Percentiles rank a stretch among this genome's conserved stretches.
These are phyloP conservation scores for Wickerhamomyces rabaulensis DNA, from an alignment of 805 yeast genomes.

Conservation along the genomic window DNA sequence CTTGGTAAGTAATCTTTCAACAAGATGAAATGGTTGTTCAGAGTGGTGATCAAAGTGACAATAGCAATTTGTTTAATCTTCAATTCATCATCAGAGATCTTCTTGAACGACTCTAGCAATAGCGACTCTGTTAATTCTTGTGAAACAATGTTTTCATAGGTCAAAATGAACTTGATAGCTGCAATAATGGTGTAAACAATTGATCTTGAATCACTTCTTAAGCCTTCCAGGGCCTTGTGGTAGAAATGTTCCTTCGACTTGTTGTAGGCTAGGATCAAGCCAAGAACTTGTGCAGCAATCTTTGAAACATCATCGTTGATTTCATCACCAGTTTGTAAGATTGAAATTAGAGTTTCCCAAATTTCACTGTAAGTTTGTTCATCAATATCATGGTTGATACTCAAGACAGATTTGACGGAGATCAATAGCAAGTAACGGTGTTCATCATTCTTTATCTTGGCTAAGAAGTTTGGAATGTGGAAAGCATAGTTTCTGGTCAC, in stretches of 20 bases:
- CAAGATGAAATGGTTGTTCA: constrained; percentile 48
- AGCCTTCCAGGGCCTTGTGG: constrained; percentile 19
- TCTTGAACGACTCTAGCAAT: constrained; percentile 18
- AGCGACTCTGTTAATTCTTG: constrained; percentile 19
- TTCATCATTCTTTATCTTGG: constrained; percentile 20
- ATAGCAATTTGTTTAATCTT: constrained; percentile 57
- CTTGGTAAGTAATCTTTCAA: constrained; percentile 40
- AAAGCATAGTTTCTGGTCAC: constrained; percentile 33
- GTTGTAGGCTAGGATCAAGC: constrained; percentile 25
- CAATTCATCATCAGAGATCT: constrained; percentile 34
- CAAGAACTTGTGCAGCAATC: constrained; percentile 20
- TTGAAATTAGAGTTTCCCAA: constrained; percentile 22
- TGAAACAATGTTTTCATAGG: constrained; percentile 24
- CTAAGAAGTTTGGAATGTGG: constrained; percentile 35
- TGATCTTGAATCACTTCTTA: constrained; percentile 17
- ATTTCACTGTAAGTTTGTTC: constrained; percentile 22
- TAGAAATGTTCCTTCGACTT: constrained; percentile 25
- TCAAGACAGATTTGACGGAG: constrained; percentile 27
- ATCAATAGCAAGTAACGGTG: constrained; percentile 24
- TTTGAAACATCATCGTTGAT: constrained; percentile 21
- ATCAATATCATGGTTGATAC: constrained; percentile 14
- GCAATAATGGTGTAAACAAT: constrained; percentile 26
- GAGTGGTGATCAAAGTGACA: constrained; percentile 51
- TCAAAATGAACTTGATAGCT: constrained; percentile 32
- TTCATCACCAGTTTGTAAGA: constrained; percentile 9